Base-by-base conservation (phyloP, 352 stramenopile species). In the Phytophthora cactorum region DNA sequence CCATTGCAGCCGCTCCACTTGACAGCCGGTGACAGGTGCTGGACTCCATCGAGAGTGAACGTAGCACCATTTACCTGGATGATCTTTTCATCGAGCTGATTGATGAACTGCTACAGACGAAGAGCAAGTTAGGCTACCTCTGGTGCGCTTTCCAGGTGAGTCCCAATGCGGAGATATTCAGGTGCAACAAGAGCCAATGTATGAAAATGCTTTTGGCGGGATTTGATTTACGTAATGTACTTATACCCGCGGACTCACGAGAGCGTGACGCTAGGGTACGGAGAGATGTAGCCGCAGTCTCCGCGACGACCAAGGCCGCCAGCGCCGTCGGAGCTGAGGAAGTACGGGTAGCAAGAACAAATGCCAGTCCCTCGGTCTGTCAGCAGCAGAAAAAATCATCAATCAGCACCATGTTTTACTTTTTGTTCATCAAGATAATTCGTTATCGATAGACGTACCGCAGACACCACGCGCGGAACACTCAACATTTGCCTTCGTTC, bases 201-300 rank as follows among this genome's bases (percentile, higher is more conserved):
- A 22, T 0, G 17, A 22, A 22, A 22, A 22, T 22, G 17, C 17
- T 22, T 22, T 22, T 22, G 17, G 17, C 17, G 17, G 17, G 17
- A 22, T 22, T 22, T 22, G 17, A 22, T 22, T 22, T 22, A 22
- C 17, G 17, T 22, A 22, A 22, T 22, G 14, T 11, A 46, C 14
- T 11, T 31, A n/a, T 6, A 52, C 9, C 25, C 4, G 29, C 14
- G 11, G 14, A 17, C 27, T 68, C 49, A 82, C 2, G 77, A 74
- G 5, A 86, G 66, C 34, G 77, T 45, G 8, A 82, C 63, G 49
- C 56, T 88, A 31, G 79, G 78, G 55, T 91, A 94, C 10, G 84
- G 82, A 9, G 87, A 83, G 12, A 88, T 69, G 68, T 96, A 97
- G 10, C 95, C 92, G 72, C 96, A 98, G 72, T 99, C 95, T 41